Conservation (phyloP, 2,329 filamentous ascomycete genomes). For the Alternaria metachromatica region DNA sequence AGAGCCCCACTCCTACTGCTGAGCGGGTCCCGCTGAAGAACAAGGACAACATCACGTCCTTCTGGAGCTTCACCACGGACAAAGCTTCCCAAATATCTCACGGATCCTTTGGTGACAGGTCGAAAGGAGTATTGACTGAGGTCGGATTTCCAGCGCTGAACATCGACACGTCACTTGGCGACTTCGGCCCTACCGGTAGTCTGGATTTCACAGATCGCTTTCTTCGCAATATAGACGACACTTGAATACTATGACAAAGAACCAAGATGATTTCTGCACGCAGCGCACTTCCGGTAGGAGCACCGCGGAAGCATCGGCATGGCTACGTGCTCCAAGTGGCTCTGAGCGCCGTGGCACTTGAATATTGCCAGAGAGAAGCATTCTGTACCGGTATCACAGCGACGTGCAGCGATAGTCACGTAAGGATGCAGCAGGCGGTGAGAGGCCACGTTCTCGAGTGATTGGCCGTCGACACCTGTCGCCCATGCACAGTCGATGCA, state of each 20-base stretch:
- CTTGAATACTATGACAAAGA: constrained; percentile 9
- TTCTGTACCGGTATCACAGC: constrained; percentile 10
- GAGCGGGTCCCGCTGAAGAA: constrained; percentile 38
- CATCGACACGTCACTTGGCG: constrained; percentile 30
- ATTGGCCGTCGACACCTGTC: constrained; percentile 41
- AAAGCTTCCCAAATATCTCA: constrained; percentile 32
- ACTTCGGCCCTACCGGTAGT: constrained; percentile 27
- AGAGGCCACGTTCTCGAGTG: constrained; percentile 46
- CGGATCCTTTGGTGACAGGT: constrained; percentile 7
- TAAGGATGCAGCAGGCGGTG: constrained; percentile 33
- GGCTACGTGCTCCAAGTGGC: not conserved
- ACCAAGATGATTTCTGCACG: not conserved
- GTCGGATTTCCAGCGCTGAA: constrained; percentile 29
- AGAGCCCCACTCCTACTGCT: constrained; percentile 29
- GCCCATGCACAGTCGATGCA: constrained; percentile 22
- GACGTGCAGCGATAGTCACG: constrained; percentile 20
- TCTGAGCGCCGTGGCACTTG: constrained; percentile 5
- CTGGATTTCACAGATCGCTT: constrained; percentile 39
- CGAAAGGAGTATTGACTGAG: constrained; percentile 14
- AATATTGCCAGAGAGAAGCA: constrained; percentile 4
- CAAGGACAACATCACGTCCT: constrained; percentile 25
- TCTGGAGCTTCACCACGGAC: constrained; percentile 25
- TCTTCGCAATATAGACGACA: constrained; percentile 29
- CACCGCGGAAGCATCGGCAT: constrained; percentile 7
- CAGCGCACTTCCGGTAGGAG: not conserved